Base-by-base conservation (phyloP, 371 early-diverging fungal species). In the Scutellospora calospora region DNA sequence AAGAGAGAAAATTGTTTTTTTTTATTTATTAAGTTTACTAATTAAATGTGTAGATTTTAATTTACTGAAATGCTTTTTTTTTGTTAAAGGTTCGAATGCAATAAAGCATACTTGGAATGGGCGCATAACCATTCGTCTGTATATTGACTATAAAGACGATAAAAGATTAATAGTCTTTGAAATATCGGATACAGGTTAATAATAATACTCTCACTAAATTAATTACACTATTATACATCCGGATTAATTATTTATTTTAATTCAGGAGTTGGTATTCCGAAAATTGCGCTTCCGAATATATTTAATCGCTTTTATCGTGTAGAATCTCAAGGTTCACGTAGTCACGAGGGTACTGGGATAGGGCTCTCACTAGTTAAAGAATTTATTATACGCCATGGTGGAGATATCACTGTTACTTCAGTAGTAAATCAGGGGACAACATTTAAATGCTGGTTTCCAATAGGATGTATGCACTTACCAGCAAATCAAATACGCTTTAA, bases 331-430 rank as follows among this genome's bases (percentile, higher is more conserved):
- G n/a, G n/a, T n/a, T n/a, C n/a, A 5, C 85, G 86, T 22, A 83
- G 84, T 4, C 83, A 85, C 45, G 88, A 88, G 69, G 88, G 88
- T 81, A n/a, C n/a, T n/a, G n/a, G n/a, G n/a, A n/a, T n/a, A n/a
- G n/a, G n/a, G n/a, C n/a, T n/a, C n/a, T n/a, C 86, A 3, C 74
- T 87, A 2, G 87, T 86, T 27, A 84, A 86, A 52, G 89, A 88
- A 69, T 81, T 88, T 38, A 83, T 84, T 12, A 84, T 84, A 22
- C 80, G 86, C 14, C 89, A 88, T 73, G 85, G 84, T 75, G n/a
- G n/a, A n/a, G n/a, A n/a, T n/a, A n/a, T n/a, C n/a, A n/a, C n/a
- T n/a, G n/a, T n/a, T n/a, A n/a, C 80, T 5, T 84, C 83, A 25
- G 63, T 54, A 16, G 80, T 83, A 22, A 84, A 76, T 51, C 79